These are phyloP conservation scores for Aquilaria malaccensis DNA, from an alignment of 345 rosid genomes.

Conservation along the genomic window DNA sequence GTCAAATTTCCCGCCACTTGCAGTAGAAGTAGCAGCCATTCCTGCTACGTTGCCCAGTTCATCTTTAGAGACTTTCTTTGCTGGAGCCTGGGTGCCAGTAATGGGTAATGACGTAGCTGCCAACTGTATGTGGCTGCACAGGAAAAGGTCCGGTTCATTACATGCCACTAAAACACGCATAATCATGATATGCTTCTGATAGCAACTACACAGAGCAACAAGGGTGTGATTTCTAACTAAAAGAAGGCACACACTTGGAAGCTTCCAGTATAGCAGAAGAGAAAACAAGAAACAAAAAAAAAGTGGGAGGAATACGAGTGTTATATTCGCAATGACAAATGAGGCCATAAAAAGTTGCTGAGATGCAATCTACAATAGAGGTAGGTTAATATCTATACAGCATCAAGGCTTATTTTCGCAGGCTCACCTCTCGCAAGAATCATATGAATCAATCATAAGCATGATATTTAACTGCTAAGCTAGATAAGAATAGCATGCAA, in stretches of 20 bases:
- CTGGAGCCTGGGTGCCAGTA: slow-evolving; percentile 62
- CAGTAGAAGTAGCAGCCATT: slow-evolving; percentile 80
- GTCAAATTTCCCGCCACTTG: slow-evolving; percentile 96
- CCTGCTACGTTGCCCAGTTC: slow-evolving; percentile 82
- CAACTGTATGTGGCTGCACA: slow-evolving; percentile 76
- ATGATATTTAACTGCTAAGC: too few relatives aligned
- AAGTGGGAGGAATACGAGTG: neutral
- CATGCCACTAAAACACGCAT: neutral
- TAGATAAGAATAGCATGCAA: too few relatives aligned
- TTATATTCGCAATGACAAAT: too few relatives aligned
- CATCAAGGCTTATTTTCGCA: too few relatives aligned
- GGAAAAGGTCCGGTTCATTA: slow-evolving; percentile 5
- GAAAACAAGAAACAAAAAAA: neutral
- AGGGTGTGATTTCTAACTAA: neutral
- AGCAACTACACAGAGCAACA: neutral
- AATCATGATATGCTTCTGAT: neutral
- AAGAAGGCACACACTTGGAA: neutral
- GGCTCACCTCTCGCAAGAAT: too few relatives aligned
- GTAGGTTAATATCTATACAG: too few relatives aligned
- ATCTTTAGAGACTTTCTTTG: slow-evolving; percentile 59
- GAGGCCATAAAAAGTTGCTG: too few relatives aligned
- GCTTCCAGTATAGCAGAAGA: neutral
- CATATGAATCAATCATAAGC: too few relatives aligned
- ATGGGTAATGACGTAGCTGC: slow-evolving; percentile 87
- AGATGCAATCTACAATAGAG: too few relatives aligned